These are phyloP conservation scores for Eimeria sp. DNA, from an alignment of 169 alveolate species.

Conservation along the genomic window DNA sequence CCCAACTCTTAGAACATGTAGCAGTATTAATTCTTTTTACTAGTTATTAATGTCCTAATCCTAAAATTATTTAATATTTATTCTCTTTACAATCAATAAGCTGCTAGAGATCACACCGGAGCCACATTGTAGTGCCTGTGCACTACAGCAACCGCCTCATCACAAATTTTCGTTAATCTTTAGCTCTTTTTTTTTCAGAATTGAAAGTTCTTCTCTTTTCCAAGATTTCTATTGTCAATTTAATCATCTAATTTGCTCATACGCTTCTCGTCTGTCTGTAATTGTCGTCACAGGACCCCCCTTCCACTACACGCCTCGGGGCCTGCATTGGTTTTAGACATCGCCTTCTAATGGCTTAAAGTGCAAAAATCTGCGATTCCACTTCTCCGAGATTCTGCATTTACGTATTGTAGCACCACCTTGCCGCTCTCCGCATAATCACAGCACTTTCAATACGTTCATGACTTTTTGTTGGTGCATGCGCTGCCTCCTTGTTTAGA, in stretches of 20 bases:
- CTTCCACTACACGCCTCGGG: not conserved
- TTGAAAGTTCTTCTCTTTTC: not conserved
- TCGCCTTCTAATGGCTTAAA: not conserved
- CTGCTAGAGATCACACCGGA: not conserved
- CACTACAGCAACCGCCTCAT: conserved; percentile 15
- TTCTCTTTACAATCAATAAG: too few species aligned
- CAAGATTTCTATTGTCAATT: not conserved
- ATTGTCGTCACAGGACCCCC: not conserved
- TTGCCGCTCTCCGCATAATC: not conserved
- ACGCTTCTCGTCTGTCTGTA: too few species aligned
- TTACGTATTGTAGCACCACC: not conserved
- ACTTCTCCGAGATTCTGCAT: not conserved
- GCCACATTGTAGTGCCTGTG: not conserved
- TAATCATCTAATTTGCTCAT: not conserved
- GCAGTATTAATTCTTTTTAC: too few species aligned
- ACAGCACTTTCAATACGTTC: not conserved
- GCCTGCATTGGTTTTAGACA: not conserved
- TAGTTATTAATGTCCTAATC: too few species aligned
- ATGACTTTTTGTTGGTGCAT: too few species aligned
- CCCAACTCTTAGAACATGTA: too few species aligned
- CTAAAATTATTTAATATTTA: too few species aligned
- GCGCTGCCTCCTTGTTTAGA: not conserved
- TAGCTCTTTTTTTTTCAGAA: not conserved
- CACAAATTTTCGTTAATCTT: not conserved
- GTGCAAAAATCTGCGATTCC: not conserved